phyloP scores from a whole-genome alignment of 2,329 filamentous ascomycete species.

The Neurospora crassa region DNA sequence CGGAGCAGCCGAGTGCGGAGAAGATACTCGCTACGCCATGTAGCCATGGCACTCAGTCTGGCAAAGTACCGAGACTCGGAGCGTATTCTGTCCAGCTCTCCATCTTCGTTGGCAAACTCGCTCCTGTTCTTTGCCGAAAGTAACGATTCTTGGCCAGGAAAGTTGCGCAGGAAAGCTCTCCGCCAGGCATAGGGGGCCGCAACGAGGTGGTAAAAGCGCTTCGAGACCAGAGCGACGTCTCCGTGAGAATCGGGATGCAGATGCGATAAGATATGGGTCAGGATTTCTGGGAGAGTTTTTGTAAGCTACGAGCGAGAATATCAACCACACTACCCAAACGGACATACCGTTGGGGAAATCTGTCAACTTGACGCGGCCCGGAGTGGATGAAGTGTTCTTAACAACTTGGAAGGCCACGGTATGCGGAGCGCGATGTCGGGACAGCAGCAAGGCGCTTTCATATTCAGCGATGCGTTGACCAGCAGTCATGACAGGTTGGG shows the following conservation, averaged over 20 bases:
- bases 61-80: constrained; percentile 74
- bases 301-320: constrained; percentile 1
- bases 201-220: constrained; percentile 75
- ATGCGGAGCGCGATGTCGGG: constrained; percentile 38
- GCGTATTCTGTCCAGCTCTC: constrained; percentile 45
- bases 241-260: constrained; percentile 77
- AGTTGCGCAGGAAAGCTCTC: constrained; percentile 83
- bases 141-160: constrained; percentile 62
- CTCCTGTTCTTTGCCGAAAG: constrained; percentile 26
- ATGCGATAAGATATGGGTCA: constrained; percentile 87
- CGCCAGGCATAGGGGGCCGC: constrained; percentile 91
- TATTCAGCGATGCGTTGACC: constrained; percentile 51
- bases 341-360: constrained; percentile 74
- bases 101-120: constrained; percentile 31
- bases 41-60: constrained; percentile 72
- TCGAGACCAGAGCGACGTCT: constrained; percentile 75
- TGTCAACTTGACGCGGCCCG: constrained; percentile 33
- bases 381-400: constrained; percentile 33
- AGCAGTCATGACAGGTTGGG: constrained; percentile 23
- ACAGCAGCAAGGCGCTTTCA: constrained; percentile 46
- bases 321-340: constrained; percentile 2
- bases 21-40: constrained; percentile 94
- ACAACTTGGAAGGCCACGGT: constrained; percentile 46
- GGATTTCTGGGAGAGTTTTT: constrained; percentile 55
- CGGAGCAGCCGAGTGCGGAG: constrained; percentile 75